Base-by-base conservation (phyloP, 495 filamentous ascomycete genomes). In the Hypoxylon fuscum region DNA sequence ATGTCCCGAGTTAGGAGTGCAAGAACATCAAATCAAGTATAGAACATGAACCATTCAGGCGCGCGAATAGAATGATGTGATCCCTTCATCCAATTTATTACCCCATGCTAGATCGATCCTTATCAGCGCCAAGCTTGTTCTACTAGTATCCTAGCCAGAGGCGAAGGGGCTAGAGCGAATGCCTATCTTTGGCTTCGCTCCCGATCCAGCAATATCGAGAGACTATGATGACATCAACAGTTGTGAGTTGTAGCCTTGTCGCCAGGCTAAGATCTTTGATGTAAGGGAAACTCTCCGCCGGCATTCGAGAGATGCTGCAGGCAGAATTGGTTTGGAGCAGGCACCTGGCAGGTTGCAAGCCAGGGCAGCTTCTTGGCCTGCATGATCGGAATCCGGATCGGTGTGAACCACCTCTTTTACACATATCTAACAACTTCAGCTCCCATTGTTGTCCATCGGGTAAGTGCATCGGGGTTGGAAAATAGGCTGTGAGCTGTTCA, bases 381-480 rank as follows among this genome's bases (percentile, higher is more conserved):
- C 63, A 66, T 66, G 32, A 35, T 54, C 57, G 63, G 63, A 37
- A 62, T 62, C 57, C 54, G 42, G 57, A 58, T 66, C 57, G 57
- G 22, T 46, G 47, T 18, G 46, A 62, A 62, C 57, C 37, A 52
- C 31, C 17, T 25, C 3, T 15, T 20, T 20, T 17, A 2, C 15
- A 40, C 2, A 40, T 14, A 20, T 40, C 37, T 15, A 40, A 18
- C 37, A 27, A 29, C 12, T 15, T 60, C 57, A 58, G 56, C 56
- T 55, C 43, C 47, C 51, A 45, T 57, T 56, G 22, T 50, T 48
- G 21, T 47, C 37, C n/a, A 52, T 22, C 63, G 57, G 63, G 40
- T 61, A 61, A 46, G 25, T 53, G 47, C 43, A 49, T 45, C 52
- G 50, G 46, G 10, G 52, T 47, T 22, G 42, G 23, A 47, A 22